Evolutionary conservation across 2,329 filamentous ascomycete genomes (phyloP), one percentile per base, ranked within the genome.

Genomic region (Xylaria arbuscula): DNA sequence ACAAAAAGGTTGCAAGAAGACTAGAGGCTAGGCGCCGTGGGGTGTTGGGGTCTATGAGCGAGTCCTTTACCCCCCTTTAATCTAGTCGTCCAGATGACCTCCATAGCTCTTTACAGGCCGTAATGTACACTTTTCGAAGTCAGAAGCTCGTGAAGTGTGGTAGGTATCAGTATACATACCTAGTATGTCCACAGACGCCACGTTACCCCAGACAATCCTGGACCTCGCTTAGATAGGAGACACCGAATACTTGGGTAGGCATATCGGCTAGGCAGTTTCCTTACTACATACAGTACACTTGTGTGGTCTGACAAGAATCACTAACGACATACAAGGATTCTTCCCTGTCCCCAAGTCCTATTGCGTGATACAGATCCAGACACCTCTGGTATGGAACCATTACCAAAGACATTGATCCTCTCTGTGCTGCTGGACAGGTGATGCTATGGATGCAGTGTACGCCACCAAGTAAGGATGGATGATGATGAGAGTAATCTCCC

Each of bases 11-110:
- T 45, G 54, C 34, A 60, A 60, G 40, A 64, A 55, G 65, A 66
- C 63, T 66, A 56, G 38, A 47, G 65, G 62, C 73, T 69, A 73
- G 72, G 72, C 72, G 60, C 58, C 70, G 68, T 73, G 70, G 72
- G 72, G 74, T 62, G 53, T 59, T 40, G 34, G 40, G 17, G 9
- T 6, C 34, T 56, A 28, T 32, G 34, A 24, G 32, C 19, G 17
- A 32, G 51, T 7, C 42, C 34, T 54, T 22, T 19, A 28, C 28
- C 22, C 45, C 45, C 47, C 38, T n/a, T 22, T 34, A 38, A 9
- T 2, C n/a, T n/a, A 54, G 28, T 2, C 15, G 28, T 32, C 48
- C n/a, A 34, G 22, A 22, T 19, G 19, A 32, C 9, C 10, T 9
- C 2, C 28, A 19, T 34, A 22, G 15, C 28, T 34, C 3, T 7